A percentile compares a stretch with the other conserved stretches of the same genome.
Evolutionary conservation across 805 yeast species (phyloP).

Genomic region (Torulaspora maleeae): DNA sequence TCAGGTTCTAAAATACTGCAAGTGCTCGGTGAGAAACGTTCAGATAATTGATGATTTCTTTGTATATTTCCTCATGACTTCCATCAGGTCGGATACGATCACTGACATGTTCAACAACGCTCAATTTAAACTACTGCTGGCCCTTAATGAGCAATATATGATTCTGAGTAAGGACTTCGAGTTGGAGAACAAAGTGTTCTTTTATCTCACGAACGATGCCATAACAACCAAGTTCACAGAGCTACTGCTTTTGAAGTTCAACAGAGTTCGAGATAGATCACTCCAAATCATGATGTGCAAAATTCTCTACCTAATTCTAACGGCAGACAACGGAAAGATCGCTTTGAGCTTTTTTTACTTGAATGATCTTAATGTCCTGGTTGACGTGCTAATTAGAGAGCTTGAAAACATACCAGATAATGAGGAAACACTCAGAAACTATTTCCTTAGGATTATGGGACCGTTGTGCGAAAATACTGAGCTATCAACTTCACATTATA

Average conservation of each 20-base stretch:
- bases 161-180: constrained; percentile 42
- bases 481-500: constrained; percentile 52
- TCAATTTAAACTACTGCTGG: constrained; percentile 64
- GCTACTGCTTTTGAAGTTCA: constrained; percentile 67
- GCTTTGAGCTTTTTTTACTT: constrained; percentile 69
- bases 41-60: constrained; percentile 41
- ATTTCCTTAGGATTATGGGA: constrained; percentile 67
- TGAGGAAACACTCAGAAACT: constrained; percentile 55
- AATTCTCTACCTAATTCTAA: constrained; percentile 67
- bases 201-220: constrained; percentile 43
- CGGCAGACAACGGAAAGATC: constrained; percentile 42
- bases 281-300: constrained; percentile 76
- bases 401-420: constrained; percentile 61
- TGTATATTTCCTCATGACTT: constrained; percentile 44
- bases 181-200: constrained; percentile 50
- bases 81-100: constrained; percentile 42
- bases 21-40: constrained; percentile 42
- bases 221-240: constrained; percentile 56
- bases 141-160: constrained; percentile 85
- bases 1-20: constrained; percentile 50
- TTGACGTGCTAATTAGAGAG: constrained; percentile 79
- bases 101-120: constrained; percentile 60
- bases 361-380: constrained; percentile 78
- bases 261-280: constrained; percentile 65
- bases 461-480: constrained; percentile 69